A percentile compares a stretch with the other conserved stretches of the same genome.
phyloP scores from a whole-genome alignment of 2,329 filamentous ascomycete species.

The Arachnomyces sp. region DNA sequence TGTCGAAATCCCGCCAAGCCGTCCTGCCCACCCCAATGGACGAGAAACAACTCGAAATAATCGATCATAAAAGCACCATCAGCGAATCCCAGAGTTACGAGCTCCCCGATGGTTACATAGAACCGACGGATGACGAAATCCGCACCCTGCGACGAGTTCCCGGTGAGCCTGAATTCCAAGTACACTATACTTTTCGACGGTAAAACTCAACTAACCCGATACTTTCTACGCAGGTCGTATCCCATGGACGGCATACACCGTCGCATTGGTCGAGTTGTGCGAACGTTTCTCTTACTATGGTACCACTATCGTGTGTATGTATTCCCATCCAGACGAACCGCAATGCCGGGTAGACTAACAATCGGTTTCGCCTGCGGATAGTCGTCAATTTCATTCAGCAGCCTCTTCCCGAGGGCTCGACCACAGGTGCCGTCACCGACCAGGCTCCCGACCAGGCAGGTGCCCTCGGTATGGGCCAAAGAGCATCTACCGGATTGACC shows the following conservation, averaged over 20 bases:
- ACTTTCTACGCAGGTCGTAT: constrained; percentile 32
- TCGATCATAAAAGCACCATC: no score
- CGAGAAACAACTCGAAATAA: no score
- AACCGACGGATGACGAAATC: constrained; percentile 29
- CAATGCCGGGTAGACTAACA: neutral
- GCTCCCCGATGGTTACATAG: no score
- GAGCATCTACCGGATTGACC: constrained; percentile 45
- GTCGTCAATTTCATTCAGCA: constrained; percentile 58
- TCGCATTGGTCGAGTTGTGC: constrained; percentile 66
- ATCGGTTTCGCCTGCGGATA: constrained; percentile 14
- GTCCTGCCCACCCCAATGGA: no score
- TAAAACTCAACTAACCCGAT: constrained; percentile 23
- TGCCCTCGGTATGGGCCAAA: constrained; percentile 53
- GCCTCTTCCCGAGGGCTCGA: constrained; percentile 47
- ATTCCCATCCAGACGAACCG: neutral
- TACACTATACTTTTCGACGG: no score
- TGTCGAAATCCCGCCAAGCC: no score
- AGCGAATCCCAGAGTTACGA: no score
- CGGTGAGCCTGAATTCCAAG: constrained; percentile 7
- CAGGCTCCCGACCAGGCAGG: constrained; percentile 38
- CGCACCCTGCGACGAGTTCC: constrained; percentile 27
- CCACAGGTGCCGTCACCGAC: constrained; percentile 44
- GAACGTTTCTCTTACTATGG: constrained; percentile 76
- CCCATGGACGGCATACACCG: constrained; percentile 58
- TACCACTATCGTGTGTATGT: constrained; percentile 57